phyloP scores from a whole-genome alignment of 192 early-diverging fungal genomes.

The Geranomyces michiganensis region DNA sequence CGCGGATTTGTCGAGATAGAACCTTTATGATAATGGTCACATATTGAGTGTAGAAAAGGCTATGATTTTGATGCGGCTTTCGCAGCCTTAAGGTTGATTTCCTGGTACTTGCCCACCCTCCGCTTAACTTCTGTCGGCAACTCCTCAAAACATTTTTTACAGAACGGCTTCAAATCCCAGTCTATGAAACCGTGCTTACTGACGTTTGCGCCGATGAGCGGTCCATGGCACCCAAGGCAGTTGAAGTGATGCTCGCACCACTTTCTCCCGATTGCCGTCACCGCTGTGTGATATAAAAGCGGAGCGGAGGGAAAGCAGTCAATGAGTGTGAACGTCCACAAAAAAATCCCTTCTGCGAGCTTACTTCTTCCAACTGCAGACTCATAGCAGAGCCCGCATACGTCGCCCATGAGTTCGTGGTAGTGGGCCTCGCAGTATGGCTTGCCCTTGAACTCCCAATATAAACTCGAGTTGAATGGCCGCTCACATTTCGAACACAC shows the following conservation, averaged over 20 bases:
- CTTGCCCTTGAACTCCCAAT: constrained; percentile 48
- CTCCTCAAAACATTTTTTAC: constrained; percentile 51
- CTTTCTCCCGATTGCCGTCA: constrained; percentile 40
- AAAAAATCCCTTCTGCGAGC: background rate
- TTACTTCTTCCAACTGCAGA: constrained; percentile 46
- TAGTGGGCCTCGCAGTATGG: constrained; percentile 56
- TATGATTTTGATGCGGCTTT: background rate
- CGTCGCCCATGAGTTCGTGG: constrained; percentile 46
- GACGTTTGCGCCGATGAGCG: constrained; percentile 2
- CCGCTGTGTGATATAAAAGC: constrained; percentile 32
- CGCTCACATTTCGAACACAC: constrained; percentile 54
- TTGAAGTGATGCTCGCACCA: constrained; percentile 58
- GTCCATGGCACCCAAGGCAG: constrained; percentile 46
- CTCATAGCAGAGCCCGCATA: constrained; percentile 49
- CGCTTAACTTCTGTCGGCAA: constrained; percentile 45
- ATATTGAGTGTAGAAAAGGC: too few species aligned
- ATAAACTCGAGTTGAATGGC: constrained; percentile 43
- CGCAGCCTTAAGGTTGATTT: background rate
- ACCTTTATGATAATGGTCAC: too few species aligned
- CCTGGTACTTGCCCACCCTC: constrained; percentile 19
- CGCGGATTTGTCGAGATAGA: too few species aligned
- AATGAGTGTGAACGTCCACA: too few species aligned
- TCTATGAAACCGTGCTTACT: constrained; percentile 39
- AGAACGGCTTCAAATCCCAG: constrained; percentile 52
- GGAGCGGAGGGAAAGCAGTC: background rate